These are phyloP conservation scores for Podaxis pistillaris DNA, from an alignment of 768 basidiomycete genomes.

Conservation along the genomic window DNA sequence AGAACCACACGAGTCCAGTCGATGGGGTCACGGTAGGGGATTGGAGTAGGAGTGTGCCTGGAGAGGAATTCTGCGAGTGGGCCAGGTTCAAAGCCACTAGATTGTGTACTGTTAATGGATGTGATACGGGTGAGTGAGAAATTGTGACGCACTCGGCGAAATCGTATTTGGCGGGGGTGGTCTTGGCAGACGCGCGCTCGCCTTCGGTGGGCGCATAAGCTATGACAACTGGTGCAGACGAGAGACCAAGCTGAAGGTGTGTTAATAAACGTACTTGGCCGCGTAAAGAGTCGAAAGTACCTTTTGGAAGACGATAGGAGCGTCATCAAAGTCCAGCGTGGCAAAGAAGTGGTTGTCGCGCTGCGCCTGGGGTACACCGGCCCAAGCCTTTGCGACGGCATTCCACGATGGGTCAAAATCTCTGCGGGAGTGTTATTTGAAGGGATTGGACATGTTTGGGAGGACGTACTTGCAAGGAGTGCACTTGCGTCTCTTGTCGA, in stretches of 20 bases:
- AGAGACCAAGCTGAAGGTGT: constrained; percentile 63
- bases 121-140: not conserved
- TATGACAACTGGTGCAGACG: constrained; percentile 81
- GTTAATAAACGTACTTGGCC: not conserved
- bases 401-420: constrained; percentile 84
- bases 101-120: not conserved
- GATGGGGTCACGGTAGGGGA: constrained; percentile 81
- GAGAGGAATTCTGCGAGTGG: constrained; percentile 77
- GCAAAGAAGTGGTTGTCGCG: constrained; percentile 90
- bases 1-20: constrained; percentile 63
- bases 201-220: constrained; percentile 76
- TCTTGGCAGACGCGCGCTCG: constrained; percentile 25
- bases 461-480: constrained; percentile 83
- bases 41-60: constrained; percentile 69
- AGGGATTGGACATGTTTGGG: not conserved
- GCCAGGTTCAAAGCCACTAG: constrained; percentile 80
- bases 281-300: constrained; percentile 33
- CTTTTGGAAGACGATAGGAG: constrained; percentile 74
- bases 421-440: constrained; percentile 38
- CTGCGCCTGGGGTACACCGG: constrained; percentile 52
- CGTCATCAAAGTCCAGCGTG: constrained; percentile 83
- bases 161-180: constrained; percentile 65
- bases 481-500: constrained; percentile 80
- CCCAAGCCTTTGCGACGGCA: constrained; percentile 85
- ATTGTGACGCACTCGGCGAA: constrained; percentile 60